Evolutionary conservation across 345 rosid species (phyloP).

Genomic region (Dipteronia sinensis): DNA sequence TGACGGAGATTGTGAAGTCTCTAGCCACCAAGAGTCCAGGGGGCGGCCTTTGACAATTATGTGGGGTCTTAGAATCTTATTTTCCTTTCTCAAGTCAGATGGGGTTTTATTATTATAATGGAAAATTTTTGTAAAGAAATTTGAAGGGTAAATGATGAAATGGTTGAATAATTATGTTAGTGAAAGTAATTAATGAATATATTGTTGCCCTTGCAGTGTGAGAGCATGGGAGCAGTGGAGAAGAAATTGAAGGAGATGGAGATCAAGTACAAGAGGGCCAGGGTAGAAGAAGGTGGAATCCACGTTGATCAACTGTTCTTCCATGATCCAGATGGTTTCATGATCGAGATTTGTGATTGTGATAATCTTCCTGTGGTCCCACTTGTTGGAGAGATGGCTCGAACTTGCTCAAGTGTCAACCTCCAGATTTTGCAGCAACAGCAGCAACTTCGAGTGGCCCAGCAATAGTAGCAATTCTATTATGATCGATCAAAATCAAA

Average conservation of each 20-base stretch:
- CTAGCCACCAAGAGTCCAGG: too few relatives aligned
- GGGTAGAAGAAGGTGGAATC: slow-evolving; percentile 84
- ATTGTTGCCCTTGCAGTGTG: slow-evolving; percentile 48
- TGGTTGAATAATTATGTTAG: neutral
- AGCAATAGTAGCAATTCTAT: too few relatives aligned
- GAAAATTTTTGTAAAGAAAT: too few relatives aligned
- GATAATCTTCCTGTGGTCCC: slow-evolving; percentile 81
- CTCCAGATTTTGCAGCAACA: slow-evolving; percentile 32
- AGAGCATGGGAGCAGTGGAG: slow-evolving; percentile 82
- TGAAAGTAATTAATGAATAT: too few relatives aligned
- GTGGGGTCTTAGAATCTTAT: neutral
- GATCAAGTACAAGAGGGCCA: slow-evolving; percentile 52
- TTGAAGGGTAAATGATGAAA: too few relatives aligned
- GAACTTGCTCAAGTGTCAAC: slow-evolving; percentile 56
- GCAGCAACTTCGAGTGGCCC: slow-evolving; percentile 27
- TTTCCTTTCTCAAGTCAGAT: too few relatives aligned
- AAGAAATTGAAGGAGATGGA: slow-evolving; percentile 68
- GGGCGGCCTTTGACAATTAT: too few relatives aligned
- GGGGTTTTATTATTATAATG: too few relatives aligned
- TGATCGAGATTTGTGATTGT: slow-evolving; percentile 93
- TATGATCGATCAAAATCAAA: too few relatives aligned
- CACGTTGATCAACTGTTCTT: slow-evolving; percentile 83
- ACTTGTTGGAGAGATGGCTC: slow-evolving; percentile 48
- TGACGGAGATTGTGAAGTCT: too few relatives aligned
- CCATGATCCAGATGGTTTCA: slow-evolving; percentile 93